Percentiles rank a stretch among this genome's conserved stretches.
These are phyloP conservation scores for Calcarisporium arbuscula DNA, from an alignment of 2,329 filamentous ascomycete species.

Conservation along the genomic window DNA sequence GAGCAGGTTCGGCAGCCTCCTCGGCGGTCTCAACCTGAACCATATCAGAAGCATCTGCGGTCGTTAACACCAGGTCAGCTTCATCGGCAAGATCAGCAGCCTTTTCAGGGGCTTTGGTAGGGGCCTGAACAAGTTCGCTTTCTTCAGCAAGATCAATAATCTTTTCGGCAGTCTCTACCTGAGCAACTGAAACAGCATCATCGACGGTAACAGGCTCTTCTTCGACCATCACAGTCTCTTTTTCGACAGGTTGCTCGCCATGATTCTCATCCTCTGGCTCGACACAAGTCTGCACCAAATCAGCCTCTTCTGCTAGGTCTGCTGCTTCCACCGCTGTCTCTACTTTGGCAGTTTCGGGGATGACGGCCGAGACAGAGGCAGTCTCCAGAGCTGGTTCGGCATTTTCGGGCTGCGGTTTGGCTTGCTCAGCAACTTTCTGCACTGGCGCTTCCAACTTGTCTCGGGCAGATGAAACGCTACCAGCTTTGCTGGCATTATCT, in stretches of 20 bases:
- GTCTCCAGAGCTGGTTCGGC: slow-evolving; percentile 1
- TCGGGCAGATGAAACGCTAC: too few species aligned
- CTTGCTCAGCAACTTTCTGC: too few species aligned
- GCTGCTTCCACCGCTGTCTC: slow-evolving; percentile 7
- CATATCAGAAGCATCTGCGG: slow-evolving; percentile 5
- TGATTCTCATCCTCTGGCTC: slow-evolving; percentile 3
- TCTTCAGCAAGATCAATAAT: neutral
- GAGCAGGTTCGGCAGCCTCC: slow-evolving; percentile 13
- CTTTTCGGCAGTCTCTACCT: neutral
- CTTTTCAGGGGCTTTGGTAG: slow-evolving; percentile 2
- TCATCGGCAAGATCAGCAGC: slow-evolving; percentile 1
- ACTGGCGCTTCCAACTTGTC: too few species aligned
- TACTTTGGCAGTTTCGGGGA: slow-evolving; percentile 8
- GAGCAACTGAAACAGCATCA: neutral
- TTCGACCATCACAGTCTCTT: slow-evolving; percentile 2
- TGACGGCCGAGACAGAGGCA: slow-evolving; percentile 6
- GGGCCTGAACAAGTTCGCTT: neutral
- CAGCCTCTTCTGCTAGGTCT: slow-evolving; percentile 7
- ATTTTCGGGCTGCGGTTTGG: slow-evolving; percentile 1
- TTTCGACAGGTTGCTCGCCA: neutral
- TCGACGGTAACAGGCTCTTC: slow-evolving; percentile 5
- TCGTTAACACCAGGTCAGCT: neutral
- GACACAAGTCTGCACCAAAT: slow-evolving; percentile 4
- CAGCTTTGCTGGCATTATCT: too few species aligned
- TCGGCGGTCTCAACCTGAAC: slow-evolving; percentile 10